Conservation (phyloP, 2,329 filamentous ascomycete genomes). For the Pyrenophora teres region DNA sequence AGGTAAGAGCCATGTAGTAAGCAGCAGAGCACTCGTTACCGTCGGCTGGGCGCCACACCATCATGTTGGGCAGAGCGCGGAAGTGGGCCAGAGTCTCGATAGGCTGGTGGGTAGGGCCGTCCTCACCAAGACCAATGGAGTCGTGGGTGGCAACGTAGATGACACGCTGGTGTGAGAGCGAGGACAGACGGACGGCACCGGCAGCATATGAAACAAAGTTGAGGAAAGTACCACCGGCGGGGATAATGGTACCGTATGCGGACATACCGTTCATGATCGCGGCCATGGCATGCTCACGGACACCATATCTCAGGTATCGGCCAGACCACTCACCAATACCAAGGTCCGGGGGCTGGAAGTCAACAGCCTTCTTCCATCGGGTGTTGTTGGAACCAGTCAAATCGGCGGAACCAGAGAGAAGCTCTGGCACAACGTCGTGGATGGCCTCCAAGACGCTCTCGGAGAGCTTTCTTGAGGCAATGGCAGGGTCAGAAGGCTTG, state of each 20-base stretch:
- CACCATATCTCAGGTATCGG: conserved; percentile 91
- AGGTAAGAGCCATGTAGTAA: conserved; percentile 93
- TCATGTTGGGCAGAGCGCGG: conserved; percentile 97
- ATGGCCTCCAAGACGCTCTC: conserved; percentile 92
- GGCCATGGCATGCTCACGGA: conserved; percentile 90
- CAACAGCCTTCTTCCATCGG: conserved; percentile 92
- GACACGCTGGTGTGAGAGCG: conserved; percentile 85
- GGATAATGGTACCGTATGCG: conserved; percentile 93
- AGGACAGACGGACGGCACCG: conserved; percentile 90
- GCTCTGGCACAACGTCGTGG: conserved; percentile 80
- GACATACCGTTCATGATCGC: conserved; percentile 93
- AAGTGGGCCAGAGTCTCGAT: conserved; percentile 98
- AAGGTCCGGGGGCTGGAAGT: conserved; percentile 91
- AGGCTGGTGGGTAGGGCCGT: conserved; percentile 97
- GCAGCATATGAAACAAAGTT: conserved; percentile 99
- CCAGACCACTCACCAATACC: conserved; percentile 88
- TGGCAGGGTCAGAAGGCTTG: conserved; percentile 79
- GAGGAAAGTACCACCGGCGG: conserved; percentile 94
- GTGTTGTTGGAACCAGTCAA: conserved; percentile 99
- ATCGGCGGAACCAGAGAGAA: conserved; percentile 95
- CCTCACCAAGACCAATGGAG: conserved; percentile 98
- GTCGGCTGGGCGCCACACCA: conserved; percentile 98
- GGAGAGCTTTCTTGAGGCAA: conserved; percentile 94
- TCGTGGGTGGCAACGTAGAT: conserved; percentile 99
- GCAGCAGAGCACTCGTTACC: conserved; percentile 98